phyloP scores from a whole-genome alignment of 2,329 filamentous ascomycete species.

The Fusarium stilboides region DNA sequence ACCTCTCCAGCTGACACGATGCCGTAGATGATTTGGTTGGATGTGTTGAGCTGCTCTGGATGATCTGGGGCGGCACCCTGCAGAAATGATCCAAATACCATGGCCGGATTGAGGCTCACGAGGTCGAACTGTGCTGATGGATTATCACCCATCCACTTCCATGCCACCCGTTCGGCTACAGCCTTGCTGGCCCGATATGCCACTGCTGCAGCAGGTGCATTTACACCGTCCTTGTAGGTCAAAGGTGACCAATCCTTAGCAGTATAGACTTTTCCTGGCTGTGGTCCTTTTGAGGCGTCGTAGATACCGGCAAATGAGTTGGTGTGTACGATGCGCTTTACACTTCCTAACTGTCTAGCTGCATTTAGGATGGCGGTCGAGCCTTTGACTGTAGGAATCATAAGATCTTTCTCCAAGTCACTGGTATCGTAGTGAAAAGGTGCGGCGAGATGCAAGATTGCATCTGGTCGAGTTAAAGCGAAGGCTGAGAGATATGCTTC shows the following conservation, averaged over 20 bases:
- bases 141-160: constrained; percentile 19
- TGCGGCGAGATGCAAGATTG: constrained; percentile 11
- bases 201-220: constrained; percentile 8
- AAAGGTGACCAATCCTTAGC: constrained; percentile 14
- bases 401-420: constrained; percentile 10
- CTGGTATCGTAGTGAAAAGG: constrained; percentile 14
- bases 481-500: constrained; percentile 8
- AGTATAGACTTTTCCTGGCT: constrained; percentile 12
- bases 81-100: constrained; percentile 16
- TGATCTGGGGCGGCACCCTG: background rate
- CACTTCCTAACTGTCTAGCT: background rate
- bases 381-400: constrained; percentile 15
- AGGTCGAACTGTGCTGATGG: background rate
- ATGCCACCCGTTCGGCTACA: constrained; percentile 17
- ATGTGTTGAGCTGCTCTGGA: constrained; percentile 16
- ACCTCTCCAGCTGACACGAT: constrained; percentile 4
- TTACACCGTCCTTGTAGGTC: constrained; percentile 13
- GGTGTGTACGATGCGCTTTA: constrained; percentile 16
- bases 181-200: constrained; percentile 12
- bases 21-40: constrained; percentile 8
- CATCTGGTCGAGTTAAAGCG: constrained; percentile 4
- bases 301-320: constrained; percentile 25
- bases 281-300: constrained; percentile 9
- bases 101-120: constrained; percentile 14
- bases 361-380: constrained; percentile 16